Percentiles rank a stretch among this genome's conserved stretches.
These are phyloP conservation scores for Neonectria coccinea DNA, from an alignment of 2,329 filamentous ascomycete genomes.

Conservation along the genomic window DNA sequence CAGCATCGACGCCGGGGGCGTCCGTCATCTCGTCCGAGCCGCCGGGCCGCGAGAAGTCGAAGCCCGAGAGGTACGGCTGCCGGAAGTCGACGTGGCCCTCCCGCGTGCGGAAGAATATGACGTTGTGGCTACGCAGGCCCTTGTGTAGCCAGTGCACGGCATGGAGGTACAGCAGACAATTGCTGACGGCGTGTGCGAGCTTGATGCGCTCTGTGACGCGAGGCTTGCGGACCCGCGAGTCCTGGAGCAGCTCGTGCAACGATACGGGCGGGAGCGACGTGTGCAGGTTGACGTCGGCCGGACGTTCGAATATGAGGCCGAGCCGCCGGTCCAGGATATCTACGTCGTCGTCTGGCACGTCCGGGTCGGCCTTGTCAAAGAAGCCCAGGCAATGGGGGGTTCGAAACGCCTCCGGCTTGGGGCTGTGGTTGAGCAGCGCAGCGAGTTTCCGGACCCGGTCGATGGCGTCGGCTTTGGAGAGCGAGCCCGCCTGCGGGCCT, in stretches of 20 bases:
- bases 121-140: constrained; percentile 65
- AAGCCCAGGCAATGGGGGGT: constrained; percentile 64
- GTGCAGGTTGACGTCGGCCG: constrained; percentile 51
- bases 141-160: constrained; percentile 70
- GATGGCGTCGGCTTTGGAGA: constrained; percentile 57
- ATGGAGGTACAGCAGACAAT: constrained; percentile 66
- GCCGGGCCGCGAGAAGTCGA: constrained; percentile 66
- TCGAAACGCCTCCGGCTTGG: constrained; percentile 62
- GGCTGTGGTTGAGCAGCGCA: constrained; percentile 59
- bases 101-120: constrained; percentile 61
- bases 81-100: constrained; percentile 51
- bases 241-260: constrained; percentile 59
- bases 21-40: constrained; percentile 63
- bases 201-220: constrained; percentile 63
- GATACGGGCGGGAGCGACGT: constrained; percentile 57
- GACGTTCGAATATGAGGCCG: constrained; percentile 66
- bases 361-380: constrained; percentile 58
- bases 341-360: constrained; percentile 52
- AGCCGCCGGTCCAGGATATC: constrained; percentile 58
- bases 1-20: constrained; percentile 56
- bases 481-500: constrained; percentile 50
- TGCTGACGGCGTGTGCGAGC: constrained; percentile 63
- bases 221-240: constrained; percentile 54
- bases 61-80: constrained; percentile 62
- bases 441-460: constrained; percentile 61